Evolutionary conservation across 2,329 filamentous ascomycete species (phyloP).

Genomic region (Claviceps maximensis): DNA sequence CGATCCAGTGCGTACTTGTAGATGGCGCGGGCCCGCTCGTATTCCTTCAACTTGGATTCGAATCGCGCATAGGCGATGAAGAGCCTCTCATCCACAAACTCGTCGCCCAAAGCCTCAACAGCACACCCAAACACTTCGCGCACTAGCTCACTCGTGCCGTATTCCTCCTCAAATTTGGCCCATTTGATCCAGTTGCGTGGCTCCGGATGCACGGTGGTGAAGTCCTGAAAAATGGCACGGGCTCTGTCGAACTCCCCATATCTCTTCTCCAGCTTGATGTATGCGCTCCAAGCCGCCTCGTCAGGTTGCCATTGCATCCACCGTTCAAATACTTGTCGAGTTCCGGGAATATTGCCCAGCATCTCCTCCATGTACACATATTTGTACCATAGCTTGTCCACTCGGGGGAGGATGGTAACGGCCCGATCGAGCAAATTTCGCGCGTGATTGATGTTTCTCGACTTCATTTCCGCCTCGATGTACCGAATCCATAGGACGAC

Average conservation of each 20-base stretch:
- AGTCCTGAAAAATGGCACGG: slow-evolving; percentile 78
- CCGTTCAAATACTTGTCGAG: slow-evolving; percentile 85
- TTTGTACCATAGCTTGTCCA: slow-evolving; percentile 98
- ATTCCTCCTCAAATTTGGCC: slow-evolving; percentile 94
- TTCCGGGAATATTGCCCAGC: slow-evolving; percentile 83
- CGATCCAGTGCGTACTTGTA: slow-evolving; percentile 95
- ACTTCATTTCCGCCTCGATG: slow-evolving; percentile 91
- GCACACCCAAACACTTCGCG: slow-evolving; percentile 83
- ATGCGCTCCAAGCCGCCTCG: slow-evolving; percentile 87
- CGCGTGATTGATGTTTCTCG: slow-evolving; percentile 88
- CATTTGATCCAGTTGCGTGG: slow-evolving; percentile 98
- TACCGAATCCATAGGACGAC: slow-evolving; percentile 85
- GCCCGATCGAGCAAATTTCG: slow-evolving; percentile 88
- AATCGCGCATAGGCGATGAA: slow-evolving; percentile 95
- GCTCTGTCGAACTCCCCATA: slow-evolving; percentile 87
- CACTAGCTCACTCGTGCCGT: slow-evolving; percentile 80
- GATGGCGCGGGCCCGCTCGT: slow-evolving; percentile 83
- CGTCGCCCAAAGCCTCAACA: slow-evolving; percentile 80
- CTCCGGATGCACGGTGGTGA: slow-evolving; percentile 86
- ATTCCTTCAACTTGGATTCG: slow-evolving; percentile 88
- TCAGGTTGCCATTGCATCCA: slow-evolving; percentile 99
- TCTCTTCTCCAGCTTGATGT: slow-evolving; percentile 93
- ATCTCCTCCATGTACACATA: slow-evolving; percentile 99
- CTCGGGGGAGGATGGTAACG: slow-evolving; percentile 77
- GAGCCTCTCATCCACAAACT: slow-evolving; percentile 90